Evolutionary conservation across 352 stramenopile species (phyloP).

Genomic region (Peronospora farinosa): DNA sequence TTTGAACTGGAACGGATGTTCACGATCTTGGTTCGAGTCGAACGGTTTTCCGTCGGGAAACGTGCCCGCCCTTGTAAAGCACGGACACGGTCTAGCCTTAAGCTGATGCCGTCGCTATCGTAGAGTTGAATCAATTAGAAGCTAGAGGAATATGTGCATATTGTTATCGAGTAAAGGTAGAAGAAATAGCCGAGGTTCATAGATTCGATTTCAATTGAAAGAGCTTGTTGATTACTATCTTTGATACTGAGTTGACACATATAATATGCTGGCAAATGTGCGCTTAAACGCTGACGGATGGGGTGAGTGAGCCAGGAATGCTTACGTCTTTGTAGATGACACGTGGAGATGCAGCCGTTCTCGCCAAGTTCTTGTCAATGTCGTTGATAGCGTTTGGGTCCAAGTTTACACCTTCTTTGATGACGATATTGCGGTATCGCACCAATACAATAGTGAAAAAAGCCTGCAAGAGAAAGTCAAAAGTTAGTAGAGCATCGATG

Average conservation of each 20-base stretch:
- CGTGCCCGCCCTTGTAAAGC: constrained; percentile 72
- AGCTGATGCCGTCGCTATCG: constrained; percentile 66
- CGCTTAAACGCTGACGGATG: constrained; percentile 64
- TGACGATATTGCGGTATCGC: constrained; percentile 76
- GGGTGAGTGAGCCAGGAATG: constrained; percentile 45
- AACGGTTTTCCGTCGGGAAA: constrained; percentile 49
- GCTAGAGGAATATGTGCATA: neutral
- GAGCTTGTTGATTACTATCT: neutral
- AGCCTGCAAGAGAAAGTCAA: constrained; percentile 23
- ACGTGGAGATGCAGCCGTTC: constrained; percentile 43
- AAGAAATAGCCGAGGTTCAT: constrained; percentile 56
- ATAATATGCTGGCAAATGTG: neutral
- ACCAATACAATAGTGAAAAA: constrained; percentile 61
- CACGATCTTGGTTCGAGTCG: constrained; percentile 74
- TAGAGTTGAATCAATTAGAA: neutral
- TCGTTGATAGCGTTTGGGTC: constrained; percentile 34
- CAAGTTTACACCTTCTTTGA: constrained; percentile 56
- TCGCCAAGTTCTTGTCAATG: constrained; percentile 47
- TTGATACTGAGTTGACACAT: neutral
- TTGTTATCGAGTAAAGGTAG: neutral
- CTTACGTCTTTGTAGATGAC: constrained; percentile 62
- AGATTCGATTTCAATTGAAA: constrained; percentile 58
- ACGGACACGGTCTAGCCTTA: constrained; percentile 67
- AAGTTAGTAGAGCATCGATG: neutral
- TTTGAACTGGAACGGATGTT: constrained; percentile 75